Conservation (phyloP, 345 rosid genomes). For the Citrus sp. region DNA sequence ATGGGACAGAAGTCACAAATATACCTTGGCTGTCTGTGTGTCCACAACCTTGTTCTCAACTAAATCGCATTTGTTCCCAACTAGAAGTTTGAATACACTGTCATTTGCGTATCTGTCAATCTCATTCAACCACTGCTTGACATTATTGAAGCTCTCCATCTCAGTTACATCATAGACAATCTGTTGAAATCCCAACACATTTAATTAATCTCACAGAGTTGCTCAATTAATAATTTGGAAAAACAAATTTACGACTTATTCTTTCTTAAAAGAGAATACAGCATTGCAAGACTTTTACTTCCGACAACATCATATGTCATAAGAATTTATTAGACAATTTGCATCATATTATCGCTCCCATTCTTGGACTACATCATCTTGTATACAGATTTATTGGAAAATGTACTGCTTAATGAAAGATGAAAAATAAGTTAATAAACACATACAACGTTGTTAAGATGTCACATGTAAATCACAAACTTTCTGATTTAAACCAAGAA, state of each 20-base stretch:
- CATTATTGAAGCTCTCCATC: conserved; percentile 88
- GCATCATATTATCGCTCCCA: background rate
- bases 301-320: background rate
- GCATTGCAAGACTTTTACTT: background rate
- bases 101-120: conserved; percentile 51
- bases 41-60: conserved; percentile 34
- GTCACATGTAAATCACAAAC: background rate
- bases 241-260: background rate
- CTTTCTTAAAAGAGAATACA: background rate
- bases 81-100: too few relatives aligned
- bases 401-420: background rate
- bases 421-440: background rate
- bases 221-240: background rate
- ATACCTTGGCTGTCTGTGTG: conserved; percentile 80
- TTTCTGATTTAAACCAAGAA: background rate
- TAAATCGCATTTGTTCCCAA: too few relatives aligned
- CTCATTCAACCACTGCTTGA: conserved; percentile 86
- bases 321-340: background rate
- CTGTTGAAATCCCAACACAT: conserved; percentile 35
- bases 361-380: background rate
- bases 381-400: background rate
- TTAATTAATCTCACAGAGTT: conserved; percentile 3
- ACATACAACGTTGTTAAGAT: background rate
- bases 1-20: background rate
- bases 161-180: conserved; percentile 81